Conservation (phyloP, 164 flowering plant genomes). For the Tinospora cordifolia region DNA sequence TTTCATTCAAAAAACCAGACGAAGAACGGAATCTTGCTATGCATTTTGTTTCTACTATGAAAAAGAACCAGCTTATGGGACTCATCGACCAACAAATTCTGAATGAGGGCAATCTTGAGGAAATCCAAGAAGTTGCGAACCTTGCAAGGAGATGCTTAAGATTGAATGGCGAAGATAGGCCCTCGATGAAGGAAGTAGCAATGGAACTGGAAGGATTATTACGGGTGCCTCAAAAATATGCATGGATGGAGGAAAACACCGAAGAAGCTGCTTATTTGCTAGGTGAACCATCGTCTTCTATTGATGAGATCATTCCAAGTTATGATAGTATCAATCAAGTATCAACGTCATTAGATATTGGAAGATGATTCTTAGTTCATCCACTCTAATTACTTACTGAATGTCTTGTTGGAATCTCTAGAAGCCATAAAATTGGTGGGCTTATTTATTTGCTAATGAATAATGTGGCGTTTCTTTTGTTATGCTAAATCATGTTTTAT, state of each 20-base stretch:
- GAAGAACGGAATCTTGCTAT: neutral
- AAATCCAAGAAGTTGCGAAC: neutral
- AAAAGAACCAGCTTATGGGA: neutral
- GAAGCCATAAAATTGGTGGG: too few relatives aligned
- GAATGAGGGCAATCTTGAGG: neutral
- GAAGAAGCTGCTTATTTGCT: neutral
- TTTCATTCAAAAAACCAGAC: neutral
- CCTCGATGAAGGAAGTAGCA: slow-evolving; percentile 6
- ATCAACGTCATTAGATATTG: neutral
- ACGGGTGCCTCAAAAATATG: too few relatives aligned
- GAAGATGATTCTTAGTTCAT: neutral
- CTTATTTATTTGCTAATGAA: too few relatives aligned
- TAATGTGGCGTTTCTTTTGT: too few relatives aligned
- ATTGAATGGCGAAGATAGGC: neutral
- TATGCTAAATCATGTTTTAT: too few relatives aligned
- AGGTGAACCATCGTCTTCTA: neutral
- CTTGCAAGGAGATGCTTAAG: neutral
- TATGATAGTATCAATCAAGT: neutral
- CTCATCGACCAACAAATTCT: neutral
- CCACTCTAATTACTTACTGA: too few relatives aligned
- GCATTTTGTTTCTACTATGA: neutral
- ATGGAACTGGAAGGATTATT: neutral
- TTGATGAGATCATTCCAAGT: neutral
- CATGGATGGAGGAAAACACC: neutral
- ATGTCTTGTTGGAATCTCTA: too few relatives aligned